phyloP scores from a whole-genome alignment of 352 stramenopile species.

The Salisapilia sapeloensis region DNA sequence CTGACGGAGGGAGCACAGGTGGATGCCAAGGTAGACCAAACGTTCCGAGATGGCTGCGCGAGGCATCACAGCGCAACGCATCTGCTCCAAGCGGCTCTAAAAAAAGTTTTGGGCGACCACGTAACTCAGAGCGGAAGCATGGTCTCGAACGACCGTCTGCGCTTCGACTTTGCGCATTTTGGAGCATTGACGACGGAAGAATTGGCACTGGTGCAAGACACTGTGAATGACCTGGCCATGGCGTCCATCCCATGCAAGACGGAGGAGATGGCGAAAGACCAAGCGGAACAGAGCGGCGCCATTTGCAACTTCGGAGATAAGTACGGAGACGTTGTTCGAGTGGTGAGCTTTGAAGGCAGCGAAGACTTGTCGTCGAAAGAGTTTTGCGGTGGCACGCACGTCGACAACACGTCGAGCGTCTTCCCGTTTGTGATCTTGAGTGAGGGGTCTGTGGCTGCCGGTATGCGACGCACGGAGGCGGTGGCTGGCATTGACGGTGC shows the following conservation, averaged over 20 bases:
- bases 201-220: constrained; percentile 27
- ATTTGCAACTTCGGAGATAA: constrained; percentile 76
- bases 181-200: constrained; percentile 38
- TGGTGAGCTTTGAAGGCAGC: constrained; percentile 61
- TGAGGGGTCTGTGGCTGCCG: constrained; percentile 58
- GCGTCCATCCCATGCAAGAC: constrained; percentile 18
- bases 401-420: constrained; percentile 16
- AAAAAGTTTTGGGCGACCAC: constrained; percentile 43
- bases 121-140: constrained; percentile 56
- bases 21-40: constrained; percentile 22
- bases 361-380: constrained; percentile 27
- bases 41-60: constrained; percentile 26
- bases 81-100: constrained; percentile 50
- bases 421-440: constrained; percentile 65
- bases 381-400: constrained; percentile 71
- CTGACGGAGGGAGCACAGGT: constrained; percentile 9
- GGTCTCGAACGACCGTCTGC: constrained; percentile 36
- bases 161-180: constrained; percentile 78
- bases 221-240: constrained; percentile 38
- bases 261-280: constrained; percentile 15
- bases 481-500: constrained; percentile 29
- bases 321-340: constrained; percentile 59
- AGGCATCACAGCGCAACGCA: constrained; percentile 71
- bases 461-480: constrained; percentile 57
- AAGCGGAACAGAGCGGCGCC: constrained; percentile 39